Conservation (phyloP, 2,329 filamentous ascomycete genomes). For the Aspergillus ochraceus region DNA sequence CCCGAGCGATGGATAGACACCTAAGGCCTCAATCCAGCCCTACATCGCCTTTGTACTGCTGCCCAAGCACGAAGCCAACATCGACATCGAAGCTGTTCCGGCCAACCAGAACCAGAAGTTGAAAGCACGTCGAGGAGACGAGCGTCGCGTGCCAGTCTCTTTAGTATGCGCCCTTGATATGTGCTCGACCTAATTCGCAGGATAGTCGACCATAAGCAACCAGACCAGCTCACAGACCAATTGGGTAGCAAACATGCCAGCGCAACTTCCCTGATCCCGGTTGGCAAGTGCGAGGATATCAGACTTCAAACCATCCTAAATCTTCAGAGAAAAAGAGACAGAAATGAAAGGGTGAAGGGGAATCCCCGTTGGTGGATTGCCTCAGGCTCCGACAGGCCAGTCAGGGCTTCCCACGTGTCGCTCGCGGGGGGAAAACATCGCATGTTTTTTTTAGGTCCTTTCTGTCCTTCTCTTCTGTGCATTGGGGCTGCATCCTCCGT, state of each 20-base stretch:
- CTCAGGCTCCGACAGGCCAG: not conserved
- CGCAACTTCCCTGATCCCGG: not conserved
- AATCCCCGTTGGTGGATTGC: not conserved
- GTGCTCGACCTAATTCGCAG: not conserved
- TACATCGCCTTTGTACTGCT: not conserved
- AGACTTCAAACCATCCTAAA: too few species aligned
- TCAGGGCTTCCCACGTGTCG: not conserved
- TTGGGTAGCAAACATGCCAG: not conserved
- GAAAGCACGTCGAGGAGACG: not conserved
- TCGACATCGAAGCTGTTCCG: not conserved
- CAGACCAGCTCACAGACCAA: not conserved
- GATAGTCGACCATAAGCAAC: not conserved
- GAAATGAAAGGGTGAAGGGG: not conserved
- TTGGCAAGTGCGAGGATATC: not conserved
- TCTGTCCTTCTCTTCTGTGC: not conserved
- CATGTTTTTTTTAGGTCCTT: not conserved
- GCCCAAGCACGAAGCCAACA: not conserved
- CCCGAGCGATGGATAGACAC: not conserved
- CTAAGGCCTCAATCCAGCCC: not conserved
- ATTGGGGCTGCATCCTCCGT: not conserved
- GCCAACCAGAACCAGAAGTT: not conserved
- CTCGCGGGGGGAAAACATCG: not conserved
- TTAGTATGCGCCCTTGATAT: not conserved
- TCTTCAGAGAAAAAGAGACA: not conserved
- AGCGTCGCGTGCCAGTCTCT: not conserved